Conservation (phyloP, 495 filamentous ascomycete species). For the Penicillium simplicissimum region DNA sequence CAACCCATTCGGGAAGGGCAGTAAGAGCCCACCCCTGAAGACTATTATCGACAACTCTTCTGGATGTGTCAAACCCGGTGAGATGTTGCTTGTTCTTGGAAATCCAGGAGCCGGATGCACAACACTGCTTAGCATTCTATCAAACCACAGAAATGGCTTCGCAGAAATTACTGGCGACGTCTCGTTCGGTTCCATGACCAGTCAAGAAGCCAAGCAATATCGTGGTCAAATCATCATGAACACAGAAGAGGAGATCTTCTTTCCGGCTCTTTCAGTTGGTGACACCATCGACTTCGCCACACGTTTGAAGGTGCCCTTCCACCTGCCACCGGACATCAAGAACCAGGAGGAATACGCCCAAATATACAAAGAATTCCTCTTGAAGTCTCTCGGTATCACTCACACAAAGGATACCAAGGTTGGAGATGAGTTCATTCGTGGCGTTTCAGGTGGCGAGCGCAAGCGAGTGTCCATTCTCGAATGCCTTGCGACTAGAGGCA, state of each 20-base stretch:
- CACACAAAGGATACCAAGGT: conserved; percentile 76
- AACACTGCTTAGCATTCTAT: conserved; percentile 62
- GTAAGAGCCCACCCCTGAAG: conserved; percentile 30
- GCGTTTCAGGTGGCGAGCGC: conserved; percentile 77
- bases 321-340: conserved; percentile 16
- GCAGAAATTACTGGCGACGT: conserved; percentile 56
- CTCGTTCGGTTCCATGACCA: conserved; percentile 54
- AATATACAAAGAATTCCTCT: conserved; percentile 61
- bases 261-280: conserved; percentile 64
- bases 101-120: conserved; percentile 41
- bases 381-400: conserved; percentile 68
- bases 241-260: conserved; percentile 67
- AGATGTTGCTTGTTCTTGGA: conserved; percentile 44
- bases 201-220: conserved; percentile 56
- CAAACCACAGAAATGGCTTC: conserved; percentile 68
- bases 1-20: conserved; percentile 39
- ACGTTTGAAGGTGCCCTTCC: conserved; percentile 27
- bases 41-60: conserved; percentile 33
- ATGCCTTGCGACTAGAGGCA: conserved; percentile 54
- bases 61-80: conserved; percentile 50
- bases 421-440: conserved; percentile 73
- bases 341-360: conserved; percentile 45
- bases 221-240: conserved; percentile 68
- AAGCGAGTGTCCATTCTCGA: conserved; percentile 65
- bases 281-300: conserved; percentile 67